Base-by-base conservation (phyloP, 2,329 filamentous ascomycete species). In the Aspergillus latus region DNA sequence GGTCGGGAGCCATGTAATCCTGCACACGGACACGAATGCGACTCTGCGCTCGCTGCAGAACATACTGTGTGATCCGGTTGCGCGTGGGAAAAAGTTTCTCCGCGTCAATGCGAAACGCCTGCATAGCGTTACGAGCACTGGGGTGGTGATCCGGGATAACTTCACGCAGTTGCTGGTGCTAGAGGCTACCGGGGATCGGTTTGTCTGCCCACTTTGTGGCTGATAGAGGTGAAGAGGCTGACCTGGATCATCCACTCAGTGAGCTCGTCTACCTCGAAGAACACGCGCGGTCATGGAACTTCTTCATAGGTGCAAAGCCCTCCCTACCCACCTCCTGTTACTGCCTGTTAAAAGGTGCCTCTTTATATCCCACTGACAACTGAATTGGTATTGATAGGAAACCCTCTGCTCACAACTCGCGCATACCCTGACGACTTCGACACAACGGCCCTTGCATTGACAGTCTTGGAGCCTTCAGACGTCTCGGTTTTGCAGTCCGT, bases 391-490 rank as follows among this genome's bases (percentile, higher is more conserved):
- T 37, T 37, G 34, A 46, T 34, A 29, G 54, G 47, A 46, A 5
- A 10, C 6, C 42, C 51, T 3, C 39, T 30, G 3, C 43, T 54
- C 36, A 59, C 52, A 15, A 56, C 34, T 2, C 16, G 49, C 1
- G 39, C 30, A 4, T 73, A 68, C 43, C 71, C 72, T 2, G 60
- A 72, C 53, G 72, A 74, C 49, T 56, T 74, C 26, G 72, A 74
- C 57, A 71, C 68, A 16, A 74, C 73, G 5, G 64, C 71, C 8
- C 58, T 67, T 7, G 67, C 68, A 13, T 54, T 73, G 21, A 61
- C 64, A 15, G 59, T 64, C 3, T 62, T 73, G 37, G 60, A 55
- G 5, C 64, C 56, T 3, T 21, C 9, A 13, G 58, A 61, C 11
- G 13, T 36, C 2, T 30, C 60, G 4, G 39, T 56, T 1, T 51